phyloP scores from a whole-genome alignment of 2,329 filamentous ascomycete species.

The Ophiostoma sp. region DNA sequence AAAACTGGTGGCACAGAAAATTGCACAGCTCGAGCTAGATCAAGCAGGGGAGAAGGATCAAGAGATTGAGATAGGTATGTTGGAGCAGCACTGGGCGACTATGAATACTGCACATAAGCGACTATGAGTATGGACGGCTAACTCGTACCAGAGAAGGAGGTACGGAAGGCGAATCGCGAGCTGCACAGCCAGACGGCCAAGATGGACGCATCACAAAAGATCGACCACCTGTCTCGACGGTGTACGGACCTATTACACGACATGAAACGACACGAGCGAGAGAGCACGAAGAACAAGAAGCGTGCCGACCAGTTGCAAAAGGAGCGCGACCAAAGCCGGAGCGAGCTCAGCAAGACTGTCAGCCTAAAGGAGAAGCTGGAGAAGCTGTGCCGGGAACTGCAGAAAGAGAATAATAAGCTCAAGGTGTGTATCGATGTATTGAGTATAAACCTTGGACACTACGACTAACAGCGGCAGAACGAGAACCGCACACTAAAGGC shows the following conservation, averaged over 20 bases:
- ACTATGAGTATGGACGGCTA: not conserved
- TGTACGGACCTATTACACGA: slow-evolving; percentile 88
- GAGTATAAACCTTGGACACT: not conserved
- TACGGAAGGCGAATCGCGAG: slow-evolving; percentile 89
- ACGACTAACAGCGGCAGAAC: slow-evolving; percentile 48
- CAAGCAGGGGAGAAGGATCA: slow-evolving; percentile 91
- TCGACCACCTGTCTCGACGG: slow-evolving; percentile 83
- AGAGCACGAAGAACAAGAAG: slow-evolving; percentile 94
- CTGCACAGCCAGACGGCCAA: slow-evolving; percentile 82
- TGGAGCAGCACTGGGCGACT: too few relatives aligned
- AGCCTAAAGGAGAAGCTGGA: slow-evolving; percentile 94
- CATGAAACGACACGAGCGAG: slow-evolving; percentile 92
- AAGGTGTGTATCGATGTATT: slow-evolving; percentile 55
- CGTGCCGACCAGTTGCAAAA: slow-evolving; percentile 91
- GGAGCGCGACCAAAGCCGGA: slow-evolving; percentile 84
- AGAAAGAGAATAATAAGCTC: slow-evolving; percentile 95
- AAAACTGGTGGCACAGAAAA: slow-evolving; percentile 85
- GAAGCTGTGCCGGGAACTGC: slow-evolving; percentile 89
- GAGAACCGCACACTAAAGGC: slow-evolving; percentile 91
- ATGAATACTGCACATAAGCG: not conserved
- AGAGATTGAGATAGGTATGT: slow-evolving; percentile 83
- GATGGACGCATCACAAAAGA: slow-evolving; percentile 85
- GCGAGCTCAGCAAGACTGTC: slow-evolving; percentile 83
- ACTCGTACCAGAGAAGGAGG: slow-evolving; percentile 68
- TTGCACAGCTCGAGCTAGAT: slow-evolving; percentile 91